These are phyloP conservation scores for Mallotus repandus DNA, from an alignment of 441 rosid species.

Conservation along the genomic window DNA sequence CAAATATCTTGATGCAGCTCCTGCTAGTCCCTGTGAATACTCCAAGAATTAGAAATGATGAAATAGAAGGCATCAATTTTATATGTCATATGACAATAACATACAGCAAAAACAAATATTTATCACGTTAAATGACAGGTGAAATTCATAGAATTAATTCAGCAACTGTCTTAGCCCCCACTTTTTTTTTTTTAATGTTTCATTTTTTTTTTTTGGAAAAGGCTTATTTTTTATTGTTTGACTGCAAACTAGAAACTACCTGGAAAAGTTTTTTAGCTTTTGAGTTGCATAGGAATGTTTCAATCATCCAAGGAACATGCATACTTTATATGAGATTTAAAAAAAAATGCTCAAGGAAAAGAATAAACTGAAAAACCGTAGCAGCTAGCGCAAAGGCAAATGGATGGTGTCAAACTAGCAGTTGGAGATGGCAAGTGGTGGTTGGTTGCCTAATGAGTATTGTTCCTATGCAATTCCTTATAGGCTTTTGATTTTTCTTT, in stretches of 20 bases:
- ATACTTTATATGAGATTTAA: not conserved
- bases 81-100: not conserved
- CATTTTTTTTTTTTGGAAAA: not conserved
- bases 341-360: not conserved
- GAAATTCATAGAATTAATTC: conserved; percentile 2
- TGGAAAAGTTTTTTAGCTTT: no score
- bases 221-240: not conserved
- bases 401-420: not conserved
- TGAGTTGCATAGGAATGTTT: not conserved
- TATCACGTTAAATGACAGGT: not conserved
- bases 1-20: conserved; percentile 85
- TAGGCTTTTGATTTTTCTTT: not conserved
- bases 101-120: not conserved
- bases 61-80: conserved; percentile 7
- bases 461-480: not conserved
- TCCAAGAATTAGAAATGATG: conserved; percentile 9
- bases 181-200: not conserved
- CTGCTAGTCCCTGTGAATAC: conserved; percentile 68
- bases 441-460: not conserved
- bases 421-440: not conserved
- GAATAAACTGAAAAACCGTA: no score
- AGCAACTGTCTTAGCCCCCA: not conserved
- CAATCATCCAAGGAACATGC: not conserved
- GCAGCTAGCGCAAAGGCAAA: not conserved
- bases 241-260: not conserved